Evolutionary conservation across 2,329 filamentous ascomycete genomes (phyloP), one percentile per base, ranked within the genome.

Genomic region (Trichoderma breve): DNA sequence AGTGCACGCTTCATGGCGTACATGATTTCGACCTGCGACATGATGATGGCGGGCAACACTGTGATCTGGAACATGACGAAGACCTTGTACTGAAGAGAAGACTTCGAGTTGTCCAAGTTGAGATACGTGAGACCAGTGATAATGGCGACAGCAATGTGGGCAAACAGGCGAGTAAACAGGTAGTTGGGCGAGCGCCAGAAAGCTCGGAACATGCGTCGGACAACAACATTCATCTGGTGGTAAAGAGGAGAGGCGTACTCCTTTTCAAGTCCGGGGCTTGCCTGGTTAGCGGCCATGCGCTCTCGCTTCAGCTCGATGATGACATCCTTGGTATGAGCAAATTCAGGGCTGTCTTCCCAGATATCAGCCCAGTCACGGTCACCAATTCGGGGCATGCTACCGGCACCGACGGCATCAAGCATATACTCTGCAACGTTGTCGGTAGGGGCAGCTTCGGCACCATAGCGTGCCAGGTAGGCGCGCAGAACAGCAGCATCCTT

Each of bases 51-150:
- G 0, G 94, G 93, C 30, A 97, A 86, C 26, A 97, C 92, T 0
- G 93, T 94, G 66, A 94, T 89, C 80, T 97, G 93, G 88, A 97
- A 97, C 80, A 96, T 93, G 81, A 95, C 89, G 81, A 97, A 97
- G 74, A 97, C 88, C 73, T 91, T 91, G 84, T 96, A 93, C 81
- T 97, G 94, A 5, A 97, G 86, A 1, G 91, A 93, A 1, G 91
- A 84, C 11, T 92, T 88, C 3, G 92, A 94, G 77, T 94, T 83
- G 78, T 95, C 90, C 9, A 97, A 88, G 73, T 93, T 88, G 62
- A 97, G 84, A 80, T 92, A 97, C 39, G 91, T 91, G 14, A 97
- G 86, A 76, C 94, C 94, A 0, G 92, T 93, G 70, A 97, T 83
- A 15, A 97, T 78, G 1, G 92, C 91, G 74, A 97, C 92, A 73